Conservation (phyloP, 257 asterid species). For the Cordia subcordata region DNA sequence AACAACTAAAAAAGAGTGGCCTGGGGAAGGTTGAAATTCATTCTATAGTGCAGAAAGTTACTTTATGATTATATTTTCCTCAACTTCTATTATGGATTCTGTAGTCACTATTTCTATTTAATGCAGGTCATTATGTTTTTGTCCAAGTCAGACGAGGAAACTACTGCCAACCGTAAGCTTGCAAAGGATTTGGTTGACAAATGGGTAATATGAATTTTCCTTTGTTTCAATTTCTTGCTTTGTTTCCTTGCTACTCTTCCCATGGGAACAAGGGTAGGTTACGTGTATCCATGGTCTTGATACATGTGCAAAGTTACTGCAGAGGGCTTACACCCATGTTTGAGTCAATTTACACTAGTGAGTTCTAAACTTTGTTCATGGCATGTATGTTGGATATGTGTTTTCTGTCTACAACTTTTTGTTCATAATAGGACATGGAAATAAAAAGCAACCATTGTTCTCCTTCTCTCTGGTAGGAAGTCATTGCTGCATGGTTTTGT, state of each 20-base stretch:
- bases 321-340: no score
- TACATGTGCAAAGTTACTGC: no score
- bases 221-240: neutral
- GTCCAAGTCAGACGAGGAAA: slow-evolving; percentile 93
- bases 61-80: neutral
- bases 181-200: slow-evolving; percentile 97
- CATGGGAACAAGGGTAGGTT: neutral
- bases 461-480: no score
- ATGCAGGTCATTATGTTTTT: slow-evolving; percentile 91
- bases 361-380: no score
- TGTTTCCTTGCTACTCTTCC: neutral
- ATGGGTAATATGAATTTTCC: slow-evolving; percentile 58
- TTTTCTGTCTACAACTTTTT: no score
- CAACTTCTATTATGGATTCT: neutral
- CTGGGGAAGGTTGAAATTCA: slow-evolving; percentile 71
- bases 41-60: slow-evolving; percentile 2
- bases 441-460: no score
- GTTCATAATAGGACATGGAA: no score
- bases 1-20: slow-evolving; percentile 84
- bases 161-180: slow-evolving; percentile 77
- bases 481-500: no score
- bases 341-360: no score
- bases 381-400: no score
- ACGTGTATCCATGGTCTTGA: neutral
- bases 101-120: slow-evolving; percentile 9